Conservation (phyloP, 163 green algal species). For the Coccomyxa subellipsoidea region DNA sequence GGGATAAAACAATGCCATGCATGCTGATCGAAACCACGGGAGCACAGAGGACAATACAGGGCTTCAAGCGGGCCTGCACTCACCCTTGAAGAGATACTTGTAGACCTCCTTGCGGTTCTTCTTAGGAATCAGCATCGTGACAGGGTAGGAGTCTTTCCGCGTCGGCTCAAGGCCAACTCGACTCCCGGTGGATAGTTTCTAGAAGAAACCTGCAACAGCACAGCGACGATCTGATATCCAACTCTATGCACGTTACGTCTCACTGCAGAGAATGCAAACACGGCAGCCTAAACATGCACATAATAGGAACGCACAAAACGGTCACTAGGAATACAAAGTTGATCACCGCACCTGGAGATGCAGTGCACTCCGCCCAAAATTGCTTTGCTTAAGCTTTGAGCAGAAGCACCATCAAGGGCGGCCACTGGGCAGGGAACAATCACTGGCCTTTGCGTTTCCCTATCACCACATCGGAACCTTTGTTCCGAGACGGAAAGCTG, state of each 20-base stretch:
- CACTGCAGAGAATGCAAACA: neutral
- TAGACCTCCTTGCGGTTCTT: slow-evolving; percentile 95
- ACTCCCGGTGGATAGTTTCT: slow-evolving; percentile 51
- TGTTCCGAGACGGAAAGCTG: neutral
- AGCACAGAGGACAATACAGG: neutral
- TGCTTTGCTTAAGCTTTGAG: neutral
- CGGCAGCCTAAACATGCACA: neutral
- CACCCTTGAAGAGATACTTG: slow-evolving; percentile 99
- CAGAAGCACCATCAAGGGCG: neutral
- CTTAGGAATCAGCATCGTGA: slow-evolving; percentile 98
- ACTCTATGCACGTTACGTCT: neutral
- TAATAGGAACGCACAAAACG: neutral
- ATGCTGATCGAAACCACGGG: neutral
- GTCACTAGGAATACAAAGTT: neutral
- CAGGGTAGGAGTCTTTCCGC: slow-evolving; percentile 61
- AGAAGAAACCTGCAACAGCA: slow-evolving; percentile 7
- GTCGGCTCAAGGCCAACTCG: slow-evolving; percentile 63
- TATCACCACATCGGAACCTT: neutral
- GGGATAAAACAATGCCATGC: neutral
- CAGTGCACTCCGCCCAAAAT: neutral
- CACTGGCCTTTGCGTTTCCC: neutral
- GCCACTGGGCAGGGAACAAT: neutral
- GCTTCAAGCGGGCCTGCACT: neutral
- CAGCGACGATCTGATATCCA: neutral
- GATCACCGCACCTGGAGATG: neutral